These are phyloP conservation scores for Talaromyces wortmannii DNA, from an alignment of 495 filamentous ascomycete genomes.

Conservation along the genomic window DNA sequence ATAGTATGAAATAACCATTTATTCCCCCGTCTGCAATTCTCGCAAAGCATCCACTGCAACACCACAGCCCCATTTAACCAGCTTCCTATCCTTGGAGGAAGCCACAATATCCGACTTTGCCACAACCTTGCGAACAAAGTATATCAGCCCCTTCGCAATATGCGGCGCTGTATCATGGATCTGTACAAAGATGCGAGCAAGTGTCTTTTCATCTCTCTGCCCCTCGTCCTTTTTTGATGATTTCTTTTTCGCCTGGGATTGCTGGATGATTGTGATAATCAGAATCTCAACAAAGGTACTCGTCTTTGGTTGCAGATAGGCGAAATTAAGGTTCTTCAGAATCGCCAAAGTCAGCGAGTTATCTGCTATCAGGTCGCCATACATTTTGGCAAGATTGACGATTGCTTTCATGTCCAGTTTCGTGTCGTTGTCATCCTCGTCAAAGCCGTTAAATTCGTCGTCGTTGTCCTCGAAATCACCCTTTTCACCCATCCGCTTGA, in stretches of 20 bases:
- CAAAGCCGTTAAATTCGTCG: constrained; percentile 36
- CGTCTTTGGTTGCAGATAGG: constrained; percentile 69
- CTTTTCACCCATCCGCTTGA: constrained; percentile 74
- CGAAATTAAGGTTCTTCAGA: constrained; percentile 72
- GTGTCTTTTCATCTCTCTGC: constrained; percentile 39
- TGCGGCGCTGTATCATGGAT: constrained; percentile 48
- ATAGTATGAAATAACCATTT: background rate
- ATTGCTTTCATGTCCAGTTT: constrained; percentile 53
- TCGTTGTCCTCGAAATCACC: constrained; percentile 51
- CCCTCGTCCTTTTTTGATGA: constrained; percentile 11
- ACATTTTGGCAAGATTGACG: constrained; percentile 89
- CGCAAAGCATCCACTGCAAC: constrained; percentile 54
- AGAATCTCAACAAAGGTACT: constrained; percentile 73
- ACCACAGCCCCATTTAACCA: constrained; percentile 65
- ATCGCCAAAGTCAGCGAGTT: constrained; percentile 55
- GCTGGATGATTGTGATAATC: constrained; percentile 65
- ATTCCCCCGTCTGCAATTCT: constrained; percentile 27
- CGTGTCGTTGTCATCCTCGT: constrained; percentile 41
- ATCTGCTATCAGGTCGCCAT: constrained; percentile 64
- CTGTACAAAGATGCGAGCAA: constrained; percentile 51
- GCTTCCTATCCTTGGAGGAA: constrained; percentile 47
- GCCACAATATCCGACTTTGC: constrained; percentile 65
- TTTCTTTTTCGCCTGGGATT: constrained; percentile 41
- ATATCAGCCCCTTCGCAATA: constrained; percentile 64
- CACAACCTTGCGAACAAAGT: constrained; percentile 72